Base-by-base conservation (phyloP, 2,329 filamentous ascomycete species). In the Geosmithia morbida region DNA sequence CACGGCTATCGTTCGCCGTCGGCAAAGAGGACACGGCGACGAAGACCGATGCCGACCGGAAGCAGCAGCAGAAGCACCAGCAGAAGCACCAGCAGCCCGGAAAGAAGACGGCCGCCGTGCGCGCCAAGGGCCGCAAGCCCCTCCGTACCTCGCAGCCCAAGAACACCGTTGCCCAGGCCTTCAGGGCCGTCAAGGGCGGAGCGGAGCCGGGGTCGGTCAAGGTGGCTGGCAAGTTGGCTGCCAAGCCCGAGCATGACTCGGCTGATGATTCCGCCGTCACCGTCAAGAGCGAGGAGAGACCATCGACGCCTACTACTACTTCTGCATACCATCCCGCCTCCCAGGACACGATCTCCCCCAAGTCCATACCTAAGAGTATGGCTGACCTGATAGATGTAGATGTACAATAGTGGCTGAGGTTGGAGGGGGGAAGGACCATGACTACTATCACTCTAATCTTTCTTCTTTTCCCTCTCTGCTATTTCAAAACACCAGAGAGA, bases 1-100 rank as follows among this genome's bases (percentile, higher is more conserved):
- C 66, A 52, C 71, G 66, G 51, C 66, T 81, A 30, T 53, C 59
- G 1, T 76, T 78, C 50, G 57, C 55, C 30, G 53, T 49, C 33
- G 49, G 14, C 43, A 30, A 39, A 40, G 48, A n/a, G 53, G 55
- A 22, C 46, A 51, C 39, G 26, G 51, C n/a, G n/a, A n/a, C n/a
- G n/a, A n/a, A n/a, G n/a, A n/a, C 7, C 47, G 46, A n/a, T n/a
- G 45, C 39, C 22, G 20, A n/a, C 45, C 5, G 18, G 14, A 8
- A 46, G 22, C 18, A 39, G 17, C 48, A 46, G 39, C 52, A 50
- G 5, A 56, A 49, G 43, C 46, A 49, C 22, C 48, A 16, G 44
- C 7, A 29, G 17, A 51, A 51, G 45, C 14, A 29, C 16, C 42
- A 40, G 2, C 53, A 55, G 40, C 51, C 56, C 13, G 51, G 52